phyloP scores from a whole-genome alignment of 2,329 filamentous ascomycete genomes.

The Apiospora malaysiana region DNA sequence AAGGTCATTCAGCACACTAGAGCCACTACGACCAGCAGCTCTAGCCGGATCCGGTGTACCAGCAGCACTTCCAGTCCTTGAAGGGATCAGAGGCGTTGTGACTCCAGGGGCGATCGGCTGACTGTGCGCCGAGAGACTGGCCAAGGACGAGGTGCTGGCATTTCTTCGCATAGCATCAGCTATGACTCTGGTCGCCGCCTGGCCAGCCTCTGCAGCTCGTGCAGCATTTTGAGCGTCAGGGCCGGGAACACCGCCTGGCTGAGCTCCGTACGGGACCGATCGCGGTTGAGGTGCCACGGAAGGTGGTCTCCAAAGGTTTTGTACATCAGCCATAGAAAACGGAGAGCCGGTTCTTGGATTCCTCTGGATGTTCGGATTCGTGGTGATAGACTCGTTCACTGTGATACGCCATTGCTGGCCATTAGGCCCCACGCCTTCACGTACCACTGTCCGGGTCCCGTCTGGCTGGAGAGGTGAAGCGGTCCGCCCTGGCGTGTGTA shows the following conservation, averaged over 20 bases:
- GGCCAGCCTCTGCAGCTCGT: conserved; percentile 51
- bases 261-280: conserved; percentile 36
- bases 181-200: conserved; percentile 48
- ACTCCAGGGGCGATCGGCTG: conserved; percentile 49
- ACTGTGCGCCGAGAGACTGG: conserved; percentile 41
- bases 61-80: conserved; percentile 51
- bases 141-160: conserved; percentile 52
- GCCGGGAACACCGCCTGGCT: conserved; percentile 42
- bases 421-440: conserved; percentile 56
- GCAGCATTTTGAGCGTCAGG: conserved; percentile 54
- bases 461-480: conserved; percentile 42
- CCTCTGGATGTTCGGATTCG: conserved; percentile 29
- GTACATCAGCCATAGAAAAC: conserved; percentile 30
- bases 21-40: conserved; percentile 38
- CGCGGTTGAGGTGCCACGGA: conserved; percentile 29
- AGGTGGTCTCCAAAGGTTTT: conserved; percentile 26
- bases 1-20: conserved; percentile 33
- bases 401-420: conserved; percentile 59
- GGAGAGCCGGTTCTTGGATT: conserved; percentile 31
- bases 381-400: conserved; percentile 49
- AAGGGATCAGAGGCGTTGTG: conserved; percentile 48
- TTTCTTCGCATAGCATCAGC: conserved; percentile 58
- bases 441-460: conserved; percentile 49
- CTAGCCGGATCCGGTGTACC: conserved; percentile 53
- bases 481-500: conserved; percentile 35